These are phyloP conservation scores for Botrytis hyacinthi DNA, from an alignment of 2,329 filamentous ascomycete genomes.

Conservation along the genomic window DNA sequence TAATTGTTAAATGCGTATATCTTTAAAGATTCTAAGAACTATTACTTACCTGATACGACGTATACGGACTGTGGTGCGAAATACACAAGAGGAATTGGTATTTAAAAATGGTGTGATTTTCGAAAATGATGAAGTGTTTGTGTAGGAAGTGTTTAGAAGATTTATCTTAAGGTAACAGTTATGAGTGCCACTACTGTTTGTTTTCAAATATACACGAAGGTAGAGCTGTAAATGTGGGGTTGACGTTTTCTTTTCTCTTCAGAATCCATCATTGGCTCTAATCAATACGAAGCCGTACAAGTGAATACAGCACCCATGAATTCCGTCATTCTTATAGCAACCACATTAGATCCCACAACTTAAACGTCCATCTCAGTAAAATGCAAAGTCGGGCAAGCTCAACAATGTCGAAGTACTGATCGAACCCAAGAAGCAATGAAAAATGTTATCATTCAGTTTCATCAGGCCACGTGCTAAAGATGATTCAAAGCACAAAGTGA, in stretches of 20 bases:
- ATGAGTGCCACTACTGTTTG: not conserved
- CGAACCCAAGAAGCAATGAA: not conserved
- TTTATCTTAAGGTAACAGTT: not conserved
- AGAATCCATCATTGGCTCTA: not conserved
- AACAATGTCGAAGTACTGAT: not conserved
- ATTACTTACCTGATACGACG: not conserved
- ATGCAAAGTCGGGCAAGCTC: not conserved
- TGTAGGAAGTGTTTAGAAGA: not conserved
- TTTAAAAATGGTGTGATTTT: too few relatives aligned
- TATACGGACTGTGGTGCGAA: not conserved
- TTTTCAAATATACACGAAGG: accelerated
- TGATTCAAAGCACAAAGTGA: not conserved
- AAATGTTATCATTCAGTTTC: not conserved
- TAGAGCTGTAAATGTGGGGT: not conserved
- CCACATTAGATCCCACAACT: not conserved
- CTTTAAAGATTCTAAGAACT: not conserved
- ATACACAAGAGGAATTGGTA: not conserved
- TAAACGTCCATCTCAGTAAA: not conserved
- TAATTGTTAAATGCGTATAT: accelerated
- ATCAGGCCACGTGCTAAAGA: not conserved
- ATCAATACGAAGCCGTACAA: not conserved
- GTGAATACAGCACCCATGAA: not conserved
- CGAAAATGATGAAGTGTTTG: not conserved
- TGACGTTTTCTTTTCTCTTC: accelerated
- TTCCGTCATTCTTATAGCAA: not conserved